Base-by-base conservation (phyloP, 108 stramenopile genomes). In the Aurantiochytrium sp. region DNA sequence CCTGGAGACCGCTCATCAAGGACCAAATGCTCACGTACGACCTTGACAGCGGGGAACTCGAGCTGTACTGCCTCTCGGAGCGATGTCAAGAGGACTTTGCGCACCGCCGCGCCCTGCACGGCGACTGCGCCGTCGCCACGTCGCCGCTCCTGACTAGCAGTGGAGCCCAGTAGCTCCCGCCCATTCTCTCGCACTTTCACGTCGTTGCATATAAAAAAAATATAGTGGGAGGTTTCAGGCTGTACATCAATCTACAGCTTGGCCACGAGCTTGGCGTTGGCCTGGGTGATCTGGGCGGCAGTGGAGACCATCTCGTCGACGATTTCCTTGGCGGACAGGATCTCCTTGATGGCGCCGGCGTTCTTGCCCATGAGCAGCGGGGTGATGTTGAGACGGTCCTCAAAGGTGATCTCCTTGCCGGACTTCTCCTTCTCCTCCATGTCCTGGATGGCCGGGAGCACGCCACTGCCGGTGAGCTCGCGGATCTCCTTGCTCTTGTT, bases 311-410 rank as follows among this genome's bases (percentile, higher is more conserved):
- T 81, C 42, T 81, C 73, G 45, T 81, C 73, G 73, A 81, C 45
- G 39, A 81, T 81, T 24, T 81, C 73, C 73, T 81, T 81, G 21
- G 73, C 73, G 30, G 73, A 48, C n/a, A 21, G 36, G 73, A 81
- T 81, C 12, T 81, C 73, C 21, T 41, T 81, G 73, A 81, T 81
- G 39, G 73, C 73, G n/a, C 42, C 73, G 32, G 73, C 73, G 4
- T 48, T 48, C 73, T 81, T 81, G 39, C 73, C 73, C 73, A 81
- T 81, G 27, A 81, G 73, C 36, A 81, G 73, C 21, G 73, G 73
- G 27, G 73, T 81, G 24, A 81, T 42, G 42, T 81, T 48, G 42
- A 81, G 39, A 12, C 45, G 73, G 45, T 81, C 73, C 73, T 81
- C 45, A 24, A 81, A 81, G 73, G 42, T 81, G 42, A 81, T 48